Evolutionary conservation across 2,329 filamentous ascomycete species (phyloP).

Genomic region (Epichloe uncinata): DNA sequence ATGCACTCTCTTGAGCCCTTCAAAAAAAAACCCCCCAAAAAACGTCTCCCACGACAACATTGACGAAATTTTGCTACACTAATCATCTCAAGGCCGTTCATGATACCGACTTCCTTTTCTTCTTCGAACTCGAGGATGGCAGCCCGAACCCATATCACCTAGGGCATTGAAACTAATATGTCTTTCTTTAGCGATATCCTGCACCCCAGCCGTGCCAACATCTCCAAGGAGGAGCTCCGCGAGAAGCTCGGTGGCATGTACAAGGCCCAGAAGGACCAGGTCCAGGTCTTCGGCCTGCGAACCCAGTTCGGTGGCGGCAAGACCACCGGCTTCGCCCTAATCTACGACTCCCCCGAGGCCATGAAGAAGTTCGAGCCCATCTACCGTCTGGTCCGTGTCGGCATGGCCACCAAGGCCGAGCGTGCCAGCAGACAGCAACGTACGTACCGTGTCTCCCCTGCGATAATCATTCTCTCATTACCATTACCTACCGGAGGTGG

Average conservation of each 20-base stretch:
- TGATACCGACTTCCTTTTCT: conserved; percentile 2
- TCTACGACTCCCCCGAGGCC: conserved; percentile 97
- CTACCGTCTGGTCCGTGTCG: conserved; percentile 92
- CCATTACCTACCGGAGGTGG: not conserved
- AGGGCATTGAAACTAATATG: conserved; percentile 4
- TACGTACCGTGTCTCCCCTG: conserved; percentile 42
- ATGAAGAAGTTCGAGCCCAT: conserved; percentile 99
- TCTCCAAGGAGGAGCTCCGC: conserved; percentile 98
- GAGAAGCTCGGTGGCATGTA: conserved; percentile 89
- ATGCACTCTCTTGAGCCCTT: too few species aligned
- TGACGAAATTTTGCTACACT: not conserved
- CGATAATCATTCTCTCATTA: not conserved
- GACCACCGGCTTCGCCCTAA: conserved; percentile 95
- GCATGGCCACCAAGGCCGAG: conserved; percentile 88
- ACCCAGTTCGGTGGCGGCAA: conserved; percentile 99
- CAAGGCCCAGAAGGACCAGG: conserved; percentile 96
- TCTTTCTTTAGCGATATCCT: conserved; percentile 72
- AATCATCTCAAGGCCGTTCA: conserved; percentile 1
- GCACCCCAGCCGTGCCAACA: conserved; percentile 95
- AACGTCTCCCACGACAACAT: not conserved
- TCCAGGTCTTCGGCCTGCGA: conserved; percentile 95
- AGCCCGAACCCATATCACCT: not conserved
- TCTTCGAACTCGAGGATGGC: not conserved
- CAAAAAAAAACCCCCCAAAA: too few species aligned
- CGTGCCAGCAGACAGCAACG: conserved; percentile 97